Conservation (phyloP, 1,284 basidiomycete species). For the Ceratobasidium theobromae region DNA sequence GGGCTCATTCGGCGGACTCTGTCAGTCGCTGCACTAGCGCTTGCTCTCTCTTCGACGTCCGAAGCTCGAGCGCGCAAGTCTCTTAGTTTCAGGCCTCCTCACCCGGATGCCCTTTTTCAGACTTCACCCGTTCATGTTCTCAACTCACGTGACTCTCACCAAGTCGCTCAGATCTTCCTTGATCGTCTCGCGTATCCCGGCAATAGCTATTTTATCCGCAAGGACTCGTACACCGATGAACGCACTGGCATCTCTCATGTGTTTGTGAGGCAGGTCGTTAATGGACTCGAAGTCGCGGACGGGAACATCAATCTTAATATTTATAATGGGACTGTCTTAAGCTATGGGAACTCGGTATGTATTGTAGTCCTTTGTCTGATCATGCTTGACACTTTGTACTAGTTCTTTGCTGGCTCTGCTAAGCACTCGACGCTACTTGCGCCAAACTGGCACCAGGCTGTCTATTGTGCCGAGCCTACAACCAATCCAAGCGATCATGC, state of each 20-base stretch:
- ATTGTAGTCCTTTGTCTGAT: slow-evolving; percentile 32
- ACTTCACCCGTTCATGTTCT: slow-evolving; percentile 33
- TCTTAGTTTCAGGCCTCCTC: slow-evolving; percentile 45
- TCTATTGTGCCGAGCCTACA: slow-evolving; percentile 7
- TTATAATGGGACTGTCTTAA: background rate
- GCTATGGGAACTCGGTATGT: slow-evolving; percentile 26
- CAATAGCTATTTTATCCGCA: slow-evolving; percentile 59
- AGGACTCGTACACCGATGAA: slow-evolving; percentile 83
- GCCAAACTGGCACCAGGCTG: slow-evolving; percentile 2
- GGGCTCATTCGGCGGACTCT: background rate
- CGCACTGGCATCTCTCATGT: slow-evolving; percentile 82
- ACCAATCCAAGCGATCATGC: slow-evolving; percentile 53
- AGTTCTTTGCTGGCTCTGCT: slow-evolving; percentile 65
- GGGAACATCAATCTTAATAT: slow-evolving; percentile 89
- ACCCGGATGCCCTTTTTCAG: slow-evolving; percentile 40
- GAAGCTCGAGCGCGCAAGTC: slow-evolving; percentile 41
- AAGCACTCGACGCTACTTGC: slow-evolving; percentile 40
- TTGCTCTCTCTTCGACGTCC: background rate
- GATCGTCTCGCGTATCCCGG: slow-evolving; percentile 46
- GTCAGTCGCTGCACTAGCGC: background rate
- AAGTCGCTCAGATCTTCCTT: slow-evolving; percentile 59
- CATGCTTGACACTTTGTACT: background rate
- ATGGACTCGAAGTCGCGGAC: slow-evolving; percentile 83
- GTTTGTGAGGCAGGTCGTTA: slow-evolving; percentile 76
- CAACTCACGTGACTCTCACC: slow-evolving; percentile 26